Evolutionary conservation across 768 basidiomycete species (phyloP).

Genomic region (Russula compacta): DNA sequence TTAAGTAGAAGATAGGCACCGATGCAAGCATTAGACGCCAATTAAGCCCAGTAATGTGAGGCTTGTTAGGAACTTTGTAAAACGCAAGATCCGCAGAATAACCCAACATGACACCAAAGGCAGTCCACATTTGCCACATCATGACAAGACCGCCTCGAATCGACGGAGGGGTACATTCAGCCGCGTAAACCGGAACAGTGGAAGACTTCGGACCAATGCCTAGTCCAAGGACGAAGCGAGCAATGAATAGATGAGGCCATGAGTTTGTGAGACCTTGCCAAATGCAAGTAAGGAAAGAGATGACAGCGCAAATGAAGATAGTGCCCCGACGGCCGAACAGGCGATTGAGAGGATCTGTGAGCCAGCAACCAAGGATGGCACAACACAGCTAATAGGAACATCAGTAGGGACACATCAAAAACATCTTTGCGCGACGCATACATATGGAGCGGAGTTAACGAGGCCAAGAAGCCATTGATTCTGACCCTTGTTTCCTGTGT

Average conservation of each 20-base stretch:
- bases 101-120: constrained; percentile 75
- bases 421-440: constrained; percentile 25
- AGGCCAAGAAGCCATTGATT: constrained; percentile 73
- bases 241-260: constrained; percentile 50
- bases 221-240: constrained; percentile 45
- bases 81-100: constrained; percentile 58
- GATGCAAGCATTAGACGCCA: constrained; percentile 78
- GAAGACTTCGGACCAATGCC: constrained; percentile 52
- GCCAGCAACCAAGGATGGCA: constrained; percentile 49
- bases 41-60: constrained; percentile 50
- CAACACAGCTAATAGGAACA: constrained; percentile 35
- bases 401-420: constrained; percentile 4
- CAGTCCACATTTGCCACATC: constrained; percentile 89
- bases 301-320: constrained; percentile 40
- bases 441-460: constrained; percentile 59
- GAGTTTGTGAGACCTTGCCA: constrained; percentile 47
- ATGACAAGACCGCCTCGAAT: constrained; percentile 88
- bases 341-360: constrained; percentile 63
- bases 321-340: constrained; percentile 44
- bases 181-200: constrained; percentile 57
- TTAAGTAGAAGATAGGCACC: constrained; percentile 40
- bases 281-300: constrained; percentile 40
- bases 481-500: constrained; percentile 23
- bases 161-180: constrained; percentile 68
- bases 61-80: constrained; percentile 39